Evolutionary conservation across 495 filamentous ascomycete species (phyloP), one percentile per base, ranked within the genome.

Genomic region (Lindgomyces ingoldianus): DNA sequence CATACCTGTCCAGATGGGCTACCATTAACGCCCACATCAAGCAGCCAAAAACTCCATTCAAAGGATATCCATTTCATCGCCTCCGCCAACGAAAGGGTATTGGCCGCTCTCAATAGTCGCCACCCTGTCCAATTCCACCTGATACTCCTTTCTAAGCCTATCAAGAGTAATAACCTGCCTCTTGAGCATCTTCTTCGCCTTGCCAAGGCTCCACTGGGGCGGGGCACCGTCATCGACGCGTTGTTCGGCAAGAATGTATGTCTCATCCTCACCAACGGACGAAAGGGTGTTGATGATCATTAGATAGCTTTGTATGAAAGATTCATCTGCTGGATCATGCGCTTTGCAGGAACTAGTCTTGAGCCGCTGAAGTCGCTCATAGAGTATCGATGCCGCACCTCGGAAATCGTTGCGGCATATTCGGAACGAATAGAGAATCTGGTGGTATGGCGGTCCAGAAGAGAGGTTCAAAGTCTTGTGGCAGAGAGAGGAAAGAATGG

Each of bases 371-470:
- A 92, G 81, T 10, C 87, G 80, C 64, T 89, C 84, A 36, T 89
- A 78, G 24, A 95, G 81, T 46, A 91, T 83, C 46, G 87, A 83
- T 0, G 94, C 92, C 1, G 90, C 94, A 50, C 93, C 94, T 39
- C 93, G 90, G 76, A 90, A 94, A 73, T 98, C 90, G 57, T 84
- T 82, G 52, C 87, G 88, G 65, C 85, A 84, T 58, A 96, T 86
- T 54, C 95, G 86, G 83, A 91, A 98, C 21, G 92, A 85, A 67
- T 96, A 94, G 26, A 98, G 84, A 45, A 96, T 86, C 68, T 91
- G 88, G 71, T 88, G 88, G 74, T 89, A 93, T 6, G 85, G 87
- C 1, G 83, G 79, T 24, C 82, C 83, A 21, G 78, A 77, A 44
- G 79, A 72, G 30, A 89, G 80, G 65, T 86, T 86, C 21, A 81